phyloP scores from a whole-genome alignment of 495 filamentous ascomycete genomes.

The Parathielavia appendiculata region DNA sequence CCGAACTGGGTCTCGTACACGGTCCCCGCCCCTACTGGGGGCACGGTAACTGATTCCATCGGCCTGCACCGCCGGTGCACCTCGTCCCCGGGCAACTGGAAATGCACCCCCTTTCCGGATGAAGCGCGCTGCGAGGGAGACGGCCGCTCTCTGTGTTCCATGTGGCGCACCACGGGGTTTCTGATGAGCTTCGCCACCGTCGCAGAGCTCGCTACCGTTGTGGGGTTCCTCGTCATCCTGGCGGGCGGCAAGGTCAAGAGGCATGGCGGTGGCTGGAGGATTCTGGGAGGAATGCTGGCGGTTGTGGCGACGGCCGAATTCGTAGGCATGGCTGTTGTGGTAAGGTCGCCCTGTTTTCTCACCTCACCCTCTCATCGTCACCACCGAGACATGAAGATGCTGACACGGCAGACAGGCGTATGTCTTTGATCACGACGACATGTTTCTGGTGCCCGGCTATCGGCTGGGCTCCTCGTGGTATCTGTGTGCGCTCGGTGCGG shows the following conservation, averaged over 20 bases:
- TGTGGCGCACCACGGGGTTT: slow-evolving; percentile 86
- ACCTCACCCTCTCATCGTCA: slow-evolving; percentile 2
- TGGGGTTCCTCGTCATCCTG: slow-evolving; percentile 69
- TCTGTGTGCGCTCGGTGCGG: slow-evolving; percentile 70
- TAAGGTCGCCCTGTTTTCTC: slow-evolving; percentile 43
- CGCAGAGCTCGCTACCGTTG: slow-evolving; percentile 66
- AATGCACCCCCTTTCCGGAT: slow-evolving; percentile 51
- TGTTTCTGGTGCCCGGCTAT: slow-evolving; percentile 80
- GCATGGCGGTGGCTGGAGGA: slow-evolving; percentile 65
- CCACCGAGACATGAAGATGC: neutral
- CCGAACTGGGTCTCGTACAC: slow-evolving; percentile 78
- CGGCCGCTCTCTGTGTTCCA: slow-evolving; percentile 63
- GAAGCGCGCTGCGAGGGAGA: slow-evolving; percentile 62
- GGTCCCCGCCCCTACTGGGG: slow-evolving; percentile 47
- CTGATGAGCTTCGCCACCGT: slow-evolving; percentile 77
- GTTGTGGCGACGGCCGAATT: slow-evolving; percentile 59
- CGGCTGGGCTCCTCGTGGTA: slow-evolving; percentile 71
- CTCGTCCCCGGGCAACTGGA: slow-evolving; percentile 29
- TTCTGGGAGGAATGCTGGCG: slow-evolving; percentile 59
- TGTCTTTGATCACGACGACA: slow-evolving; percentile 76
- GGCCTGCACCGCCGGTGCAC: slow-evolving; percentile 79
- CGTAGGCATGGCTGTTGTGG: slow-evolving; percentile 70
- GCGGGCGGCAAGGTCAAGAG: slow-evolving; percentile 70
- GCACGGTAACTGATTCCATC: slow-evolving; percentile 60
- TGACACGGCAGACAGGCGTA: slow-evolving; percentile 54